Percentiles rank a stretch among this genome's conserved stretches.
Conservation (phyloP, 2,329 filamentous ascomycete genomes). For the Aspergillus thermomutatus region DNA sequence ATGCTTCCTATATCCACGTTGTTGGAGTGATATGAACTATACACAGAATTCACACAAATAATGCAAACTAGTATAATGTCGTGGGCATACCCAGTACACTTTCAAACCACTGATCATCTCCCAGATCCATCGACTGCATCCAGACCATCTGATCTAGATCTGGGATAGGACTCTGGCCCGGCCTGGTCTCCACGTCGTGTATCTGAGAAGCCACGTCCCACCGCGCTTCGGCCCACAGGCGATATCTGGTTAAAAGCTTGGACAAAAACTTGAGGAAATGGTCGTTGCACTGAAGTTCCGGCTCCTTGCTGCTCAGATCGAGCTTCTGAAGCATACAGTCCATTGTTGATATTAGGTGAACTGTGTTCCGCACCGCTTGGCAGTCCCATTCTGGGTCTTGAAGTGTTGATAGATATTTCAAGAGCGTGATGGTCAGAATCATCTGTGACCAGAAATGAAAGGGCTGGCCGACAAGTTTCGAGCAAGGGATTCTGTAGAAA, state of each 20-base stretch:
- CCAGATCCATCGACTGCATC: slow-evolving; percentile 30
- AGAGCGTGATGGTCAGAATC: slow-evolving; percentile 30
- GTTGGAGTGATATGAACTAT: no score
- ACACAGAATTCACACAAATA: no score
- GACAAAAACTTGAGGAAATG: slow-evolving; percentile 22
- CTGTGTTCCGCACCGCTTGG: slow-evolving; percentile 29
- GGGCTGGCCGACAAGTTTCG: slow-evolving; percentile 26
- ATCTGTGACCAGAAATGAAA: slow-evolving; percentile 41
- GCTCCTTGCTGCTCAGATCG: slow-evolving; percentile 23
- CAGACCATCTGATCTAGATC: slow-evolving; percentile 26
- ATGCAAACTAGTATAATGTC: slow-evolving; percentile 32
- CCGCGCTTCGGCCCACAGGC: slow-evolving; percentile 17
- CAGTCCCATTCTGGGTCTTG: slow-evolving; percentile 39
- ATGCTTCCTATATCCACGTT: no score
- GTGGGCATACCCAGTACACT: slow-evolving; percentile 16
- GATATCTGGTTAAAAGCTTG: slow-evolving; percentile 23
- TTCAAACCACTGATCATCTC: slow-evolving; percentile 25
- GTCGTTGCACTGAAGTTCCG: slow-evolving; percentile 27
- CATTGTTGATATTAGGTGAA: slow-evolving; percentile 29
- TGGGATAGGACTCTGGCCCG: slow-evolving; percentile 7
- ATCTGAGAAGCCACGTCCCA: no score
- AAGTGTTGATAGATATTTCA: slow-evolving; percentile 38
- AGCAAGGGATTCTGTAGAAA: slow-evolving; percentile 26
- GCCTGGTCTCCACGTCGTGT: not conserved
- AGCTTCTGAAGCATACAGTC: slow-evolving; percentile 30